These are phyloP conservation scores for Dactylella cylindrospora DNA, from an alignment of 2,329 filamentous ascomycete genomes.

Conservation along the genomic window DNA sequence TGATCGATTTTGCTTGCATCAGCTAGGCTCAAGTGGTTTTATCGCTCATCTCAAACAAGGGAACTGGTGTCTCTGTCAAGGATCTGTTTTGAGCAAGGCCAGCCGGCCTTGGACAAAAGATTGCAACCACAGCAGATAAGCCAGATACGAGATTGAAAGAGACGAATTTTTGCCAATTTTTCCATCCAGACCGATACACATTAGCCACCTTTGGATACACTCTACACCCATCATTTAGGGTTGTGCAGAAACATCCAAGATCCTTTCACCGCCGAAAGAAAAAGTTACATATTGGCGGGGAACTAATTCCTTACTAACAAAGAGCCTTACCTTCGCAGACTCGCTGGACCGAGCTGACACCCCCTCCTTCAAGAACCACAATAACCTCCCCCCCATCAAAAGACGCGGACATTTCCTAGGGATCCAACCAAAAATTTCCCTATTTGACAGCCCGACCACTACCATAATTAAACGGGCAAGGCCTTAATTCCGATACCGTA, in stretches of 20 bases:
- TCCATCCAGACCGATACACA: background rate
- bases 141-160: slow-evolving; percentile 28
- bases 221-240: background rate
- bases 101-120: too few relatives aligned
- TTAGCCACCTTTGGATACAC: background rate
- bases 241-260: background rate
- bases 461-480: too few relatives aligned
- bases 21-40: slow-evolving; percentile 12
- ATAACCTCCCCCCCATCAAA: too few relatives aligned
- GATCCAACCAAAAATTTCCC: too few relatives aligned
- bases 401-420: too few relatives aligned
- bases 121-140: too few relatives aligned
- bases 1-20: slow-evolving; percentile 2
- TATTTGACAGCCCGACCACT: too few relatives aligned
- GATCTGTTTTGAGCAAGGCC: slow-evolving; percentile 11
- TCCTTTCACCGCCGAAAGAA: slow-evolving; percentile 6
- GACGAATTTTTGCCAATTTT: slow-evolving; percentile 12
- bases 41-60: slow-evolving; percentile 36
- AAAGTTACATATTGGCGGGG: slow-evolving; percentile 1
- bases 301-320: too few relatives aligned
- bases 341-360: slow-evolving; percentile 41
- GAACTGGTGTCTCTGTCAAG: slow-evolving; percentile 17
- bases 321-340: too few relatives aligned
- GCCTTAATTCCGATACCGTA: too few relatives aligned
- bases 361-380: slow-evolving; percentile 18